phyloP scores from a whole-genome alignment of 257 asterid species.

The Craterostigma plantagineum region DNA sequence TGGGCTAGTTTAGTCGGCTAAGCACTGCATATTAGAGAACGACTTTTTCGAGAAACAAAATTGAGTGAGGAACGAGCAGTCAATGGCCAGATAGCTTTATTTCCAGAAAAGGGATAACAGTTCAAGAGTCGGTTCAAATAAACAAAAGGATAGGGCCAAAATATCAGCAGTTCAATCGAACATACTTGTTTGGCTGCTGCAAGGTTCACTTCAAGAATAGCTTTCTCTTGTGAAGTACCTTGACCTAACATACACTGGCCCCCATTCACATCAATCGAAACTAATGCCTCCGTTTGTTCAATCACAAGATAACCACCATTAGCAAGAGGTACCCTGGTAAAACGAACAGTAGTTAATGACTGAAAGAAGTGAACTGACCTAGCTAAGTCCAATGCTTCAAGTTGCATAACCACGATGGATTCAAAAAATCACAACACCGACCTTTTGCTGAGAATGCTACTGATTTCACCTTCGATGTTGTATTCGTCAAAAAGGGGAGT shows the following conservation, averaged over 20 bases:
- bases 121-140: neutral
- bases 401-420: neutral
- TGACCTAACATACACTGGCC: conserved; percentile 94
- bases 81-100: too few species aligned
- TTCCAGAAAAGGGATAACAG: too few species aligned
- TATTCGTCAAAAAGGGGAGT: conserved; percentile 83
- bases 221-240: conserved; percentile 86
- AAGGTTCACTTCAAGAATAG: conserved; percentile 85
- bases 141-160: neutral
- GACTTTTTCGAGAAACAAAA: too few species aligned
- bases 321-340: conserved; percentile 66
- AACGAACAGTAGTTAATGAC: too few species aligned
- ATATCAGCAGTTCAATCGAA: conserved; percentile 8
- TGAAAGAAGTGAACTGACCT: too few species aligned
- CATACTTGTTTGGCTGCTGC: conserved; percentile 89
- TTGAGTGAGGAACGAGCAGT: too few species aligned
- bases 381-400: too few species aligned
- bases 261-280: conserved; percentile 94
- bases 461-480: conserved; percentile 74
- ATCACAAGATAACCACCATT: conserved; percentile 96
- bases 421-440: conserved; percentile 10
- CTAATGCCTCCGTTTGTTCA: conserved; percentile 94
- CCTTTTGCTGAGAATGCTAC: conserved; percentile 80
- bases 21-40: too few species aligned
- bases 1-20: too few species aligned